Conservation (phyloP, 2,329 filamentous ascomycete species). For the Dryadomyces quercus-mongolicae region DNA sequence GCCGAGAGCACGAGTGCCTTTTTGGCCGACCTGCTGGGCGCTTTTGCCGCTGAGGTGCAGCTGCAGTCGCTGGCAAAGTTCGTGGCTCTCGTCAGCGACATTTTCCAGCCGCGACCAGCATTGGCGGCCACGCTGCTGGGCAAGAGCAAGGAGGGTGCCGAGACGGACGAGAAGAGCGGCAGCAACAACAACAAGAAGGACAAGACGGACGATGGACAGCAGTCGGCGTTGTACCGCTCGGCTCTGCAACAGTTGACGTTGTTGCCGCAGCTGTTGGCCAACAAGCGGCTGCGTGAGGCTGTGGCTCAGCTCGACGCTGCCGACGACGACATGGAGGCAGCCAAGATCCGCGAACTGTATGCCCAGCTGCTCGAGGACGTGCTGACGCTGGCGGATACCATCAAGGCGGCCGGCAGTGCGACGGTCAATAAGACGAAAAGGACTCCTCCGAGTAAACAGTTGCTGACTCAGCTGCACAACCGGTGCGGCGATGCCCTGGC, state of each 20-base stretch:
- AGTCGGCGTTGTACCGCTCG: constrained; percentile 34
- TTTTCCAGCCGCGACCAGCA: constrained; percentile 61
- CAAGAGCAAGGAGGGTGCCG: constrained; percentile 26
- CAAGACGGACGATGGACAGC: background rate
- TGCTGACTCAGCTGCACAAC: constrained; percentile 29
- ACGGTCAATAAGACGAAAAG: background rate
- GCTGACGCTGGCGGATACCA: constrained; percentile 51
- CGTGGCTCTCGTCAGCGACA: constrained; percentile 61
- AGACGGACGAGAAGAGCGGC: constrained; percentile 6
- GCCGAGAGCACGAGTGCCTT: constrained; percentile 29
- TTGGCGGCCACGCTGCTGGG: constrained; percentile 64
- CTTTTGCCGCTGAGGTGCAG: constrained; percentile 64
- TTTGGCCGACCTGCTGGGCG: constrained; percentile 52
- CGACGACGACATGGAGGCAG: constrained; percentile 54
- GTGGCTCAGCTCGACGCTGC: constrained; percentile 44
- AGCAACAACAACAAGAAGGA: background rate
- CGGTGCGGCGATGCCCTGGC: constrained; percentile 60
- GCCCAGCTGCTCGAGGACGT: constrained; percentile 55
- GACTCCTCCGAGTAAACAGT: too few species aligned
- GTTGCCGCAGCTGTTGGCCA: constrained; percentile 45
- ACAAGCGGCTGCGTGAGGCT: constrained; percentile 42
- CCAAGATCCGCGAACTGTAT: constrained; percentile 57
- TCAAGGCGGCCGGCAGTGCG: constrained; percentile 28
- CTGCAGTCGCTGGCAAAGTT: constrained; percentile 68
- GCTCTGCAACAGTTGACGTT: constrained; percentile 43